Evolutionary conservation across 345 rosid genomes (phyloP), one percentile per base, ranked within the genome.

Genomic region (Barbarea vulgaris): DNA sequence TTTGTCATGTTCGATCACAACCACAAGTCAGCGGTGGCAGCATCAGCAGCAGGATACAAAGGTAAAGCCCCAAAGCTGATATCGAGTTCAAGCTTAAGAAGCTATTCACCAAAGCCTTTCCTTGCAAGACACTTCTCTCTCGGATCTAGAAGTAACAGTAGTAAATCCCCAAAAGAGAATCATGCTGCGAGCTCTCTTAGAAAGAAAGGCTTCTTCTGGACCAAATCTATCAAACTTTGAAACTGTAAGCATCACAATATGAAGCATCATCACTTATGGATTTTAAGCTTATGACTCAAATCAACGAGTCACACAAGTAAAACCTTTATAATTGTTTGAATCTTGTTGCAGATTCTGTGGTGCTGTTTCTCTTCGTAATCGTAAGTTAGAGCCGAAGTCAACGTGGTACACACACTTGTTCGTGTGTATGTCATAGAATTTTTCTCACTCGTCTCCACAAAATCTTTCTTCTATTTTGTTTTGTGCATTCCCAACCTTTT

Each of bases 171-270:
- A 13, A 59, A 82, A 53, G 97, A 87, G 73, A 83, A 70, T 72
- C 84, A 84, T 41, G 42, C 87, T 2, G 28, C 76, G 17, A 74
- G 6, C n/a, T 64, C 67, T 48, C 53, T 57, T 6, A 73, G 79
- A 79, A 95, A 81, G 87, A 92, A 83, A 61, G 94, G 97, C 22
- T 83, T 92, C 74, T 95, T 95, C 83, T 92, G 97, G 98, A 72
- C 91, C 62, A 90, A 87, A 78, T 89, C 97, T 60, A 74, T 82
- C 84, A 90, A 85, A 85, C 82, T 64, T 14, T 92, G 86, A 92
- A 60, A 73, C 56, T 44, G 33, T 78, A 71, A 41, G 71, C 74
- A 50, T 57, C 52, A 10, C 54, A 28, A 4, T 5, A n/a, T 15
- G 30, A 63, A 54, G 27, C 60, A 25, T 57, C 60, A 25, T 57